A percentile compares a stretch with the other conserved stretches of the same genome.
phyloP scores from a whole-genome alignment of 1,139 yeast genomes.

The Starmera stellimalicola region DNA sequence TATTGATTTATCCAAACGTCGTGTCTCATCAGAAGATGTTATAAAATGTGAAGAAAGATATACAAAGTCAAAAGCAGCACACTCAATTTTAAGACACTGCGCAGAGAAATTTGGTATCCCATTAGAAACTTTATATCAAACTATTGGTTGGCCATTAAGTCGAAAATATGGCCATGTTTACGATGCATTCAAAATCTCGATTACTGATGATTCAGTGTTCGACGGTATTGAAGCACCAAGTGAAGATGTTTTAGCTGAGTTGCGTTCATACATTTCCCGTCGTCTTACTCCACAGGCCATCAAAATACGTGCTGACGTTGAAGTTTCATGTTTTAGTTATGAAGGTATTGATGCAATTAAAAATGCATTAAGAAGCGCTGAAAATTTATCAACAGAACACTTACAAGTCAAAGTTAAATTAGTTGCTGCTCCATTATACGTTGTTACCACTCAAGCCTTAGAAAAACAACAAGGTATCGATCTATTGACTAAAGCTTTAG shows the following conservation, averaged over 20 bases:
- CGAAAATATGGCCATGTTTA: slow-evolving; percentile 94
- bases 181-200: slow-evolving; percentile 94
- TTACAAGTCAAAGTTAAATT: slow-evolving; percentile 85
- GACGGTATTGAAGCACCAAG: slow-evolving; percentile 61
- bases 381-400: slow-evolving; percentile 71
- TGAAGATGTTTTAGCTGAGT: slow-evolving; percentile 64
- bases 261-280: slow-evolving; percentile 78
- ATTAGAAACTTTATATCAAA: slow-evolving; percentile 74
- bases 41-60: slow-evolving; percentile 96
- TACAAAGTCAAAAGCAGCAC: slow-evolving; percentile 95
- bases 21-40: slow-evolving; percentile 97
- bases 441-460: slow-evolving; percentile 83
- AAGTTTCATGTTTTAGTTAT: slow-evolving; percentile 92
- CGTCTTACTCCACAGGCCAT: slow-evolving; percentile 97
- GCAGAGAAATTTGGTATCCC: slow-evolving; percentile 92
- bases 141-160: slow-evolving; percentile 96
- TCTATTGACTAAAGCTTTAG: slow-evolving; percentile 69
- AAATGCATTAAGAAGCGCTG: slow-evolving; percentile 81
- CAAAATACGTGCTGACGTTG: slow-evolving; percentile 95
- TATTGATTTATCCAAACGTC: slow-evolving; percentile 94
- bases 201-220: slow-evolving; percentile 84
- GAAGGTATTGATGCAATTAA: slow-evolving; percentile 98
- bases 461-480: slow-evolving; percentile 87
- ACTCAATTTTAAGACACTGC: slow-evolving; percentile 93
- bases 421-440: slow-evolving; percentile 97